These are phyloP conservation scores for Fusarium penzigii DNA, from an alignment of 2,329 filamentous ascomycete genomes.

Conservation along the genomic window DNA sequence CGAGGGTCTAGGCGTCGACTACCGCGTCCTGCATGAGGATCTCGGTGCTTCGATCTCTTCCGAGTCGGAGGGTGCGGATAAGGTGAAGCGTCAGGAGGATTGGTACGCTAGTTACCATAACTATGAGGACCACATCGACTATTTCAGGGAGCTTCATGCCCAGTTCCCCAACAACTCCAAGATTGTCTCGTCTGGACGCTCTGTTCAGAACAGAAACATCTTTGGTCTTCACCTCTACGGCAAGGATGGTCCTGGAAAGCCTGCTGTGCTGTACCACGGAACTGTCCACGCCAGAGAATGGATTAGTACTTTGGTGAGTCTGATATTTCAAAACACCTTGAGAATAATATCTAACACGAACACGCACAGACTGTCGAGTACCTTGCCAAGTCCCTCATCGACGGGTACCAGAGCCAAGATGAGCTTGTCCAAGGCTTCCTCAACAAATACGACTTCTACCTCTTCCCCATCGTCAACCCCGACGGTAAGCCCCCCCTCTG, in stretches of 20 bases:
- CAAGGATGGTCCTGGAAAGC: conserved; percentile 43
- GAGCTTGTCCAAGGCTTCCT: conserved; percentile 43
- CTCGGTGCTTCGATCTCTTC: conserved; percentile 31
- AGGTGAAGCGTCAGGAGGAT: conserved; percentile 30
- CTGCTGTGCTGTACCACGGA: conserved; percentile 51
- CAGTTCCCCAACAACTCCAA: conserved; percentile 47
- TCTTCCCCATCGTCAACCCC: conserved; percentile 52
- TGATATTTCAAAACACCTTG: neutral
- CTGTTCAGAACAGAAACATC: conserved; percentile 52
- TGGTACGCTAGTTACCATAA: conserved; percentile 54
- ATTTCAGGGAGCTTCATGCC: conserved; percentile 43
- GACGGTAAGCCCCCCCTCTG: conserved; percentile 34
- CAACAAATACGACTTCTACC: conserved; percentile 59
- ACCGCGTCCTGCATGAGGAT: conserved; percentile 31
- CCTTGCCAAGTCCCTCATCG: conserved; percentile 46
- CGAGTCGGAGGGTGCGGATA: conserved; percentile 25
- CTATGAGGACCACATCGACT: conserved; percentile 51
- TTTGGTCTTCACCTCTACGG: conserved; percentile 58
- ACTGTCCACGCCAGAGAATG: conserved; percentile 57
- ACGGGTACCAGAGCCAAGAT: conserved; percentile 40
- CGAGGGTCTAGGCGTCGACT: conserved; percentile 32
- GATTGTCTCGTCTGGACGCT: conserved; percentile 46
- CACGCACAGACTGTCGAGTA: conserved; percentile 47
- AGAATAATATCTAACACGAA: neutral
- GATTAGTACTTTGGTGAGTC: conserved; percentile 58